phyloP scores from a whole-genome alignment of 306 rosid genomes.

The cucumber (Cucumis sativus) region Cucumber_9930_V3 NC_026657.2:31731501-31732000 shows the following conservation, averaged over 20 bases:
- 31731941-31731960: neutral
- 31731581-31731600: slow-evolving; percentile 91
- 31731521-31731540: neutral
- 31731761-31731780: slow-evolving; percentile 97
- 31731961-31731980: neutral
- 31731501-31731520: neutral
- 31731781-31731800: slow-evolving; percentile 71
- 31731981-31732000: neutral
- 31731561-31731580: slow-evolving; percentile 68
- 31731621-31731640: slow-evolving; percentile 94
- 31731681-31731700: slow-evolving; percentile 12
- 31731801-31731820: slow-evolving; percentile 79
- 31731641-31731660: slow-evolving; percentile 89
- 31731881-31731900: neutral
- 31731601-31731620: slow-evolving; percentile 96
- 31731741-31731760: slow-evolving; percentile 36
- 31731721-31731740: neutral
- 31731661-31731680: slow-evolving; percentile 43
- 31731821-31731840: neutral
- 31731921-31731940: neutral
- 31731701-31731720: neutral
- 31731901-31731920: neutral
- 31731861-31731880: neutral
- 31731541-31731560: neutral
- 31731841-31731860: neutral